These are phyloP conservation scores for Coccinonectria pachysandricola DNA, from an alignment of 2,329 filamentous ascomycete species.

Conservation along the genomic window DNA sequence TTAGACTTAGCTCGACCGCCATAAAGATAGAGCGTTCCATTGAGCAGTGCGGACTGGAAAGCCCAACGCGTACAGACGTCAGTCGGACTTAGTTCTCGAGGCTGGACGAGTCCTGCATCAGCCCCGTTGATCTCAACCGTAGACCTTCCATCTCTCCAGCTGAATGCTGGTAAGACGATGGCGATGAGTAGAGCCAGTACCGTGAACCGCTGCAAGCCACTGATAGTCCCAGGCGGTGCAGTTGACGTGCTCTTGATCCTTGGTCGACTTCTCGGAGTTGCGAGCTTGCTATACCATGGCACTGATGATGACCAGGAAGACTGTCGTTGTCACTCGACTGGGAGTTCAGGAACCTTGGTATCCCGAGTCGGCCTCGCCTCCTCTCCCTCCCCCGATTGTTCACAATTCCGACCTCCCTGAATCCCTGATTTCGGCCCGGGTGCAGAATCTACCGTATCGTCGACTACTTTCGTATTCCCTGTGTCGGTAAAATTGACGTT, in stretches of 20 bases:
- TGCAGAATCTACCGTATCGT: no score
- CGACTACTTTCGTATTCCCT: constrained; percentile 22
- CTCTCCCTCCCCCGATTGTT: constrained; percentile 2
- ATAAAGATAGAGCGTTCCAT: constrained; percentile 68
- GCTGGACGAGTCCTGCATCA: constrained; percentile 34
- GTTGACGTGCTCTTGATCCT: constrained; percentile 33
- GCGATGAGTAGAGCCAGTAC: constrained; percentile 41
- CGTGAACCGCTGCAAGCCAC: constrained; percentile 33
- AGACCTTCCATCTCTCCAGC: constrained; percentile 28
- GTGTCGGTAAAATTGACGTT: constrained; percentile 10
- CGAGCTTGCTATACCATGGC: constrained; percentile 35
- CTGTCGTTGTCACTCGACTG: constrained; percentile 7
- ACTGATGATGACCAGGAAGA: constrained; percentile 14
- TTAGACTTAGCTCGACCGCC: constrained; percentile 55
- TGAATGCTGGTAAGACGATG: constrained; percentile 37
- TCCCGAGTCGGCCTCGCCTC: constrained; percentile 3
- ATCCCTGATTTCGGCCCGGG: no score
- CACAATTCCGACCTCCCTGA: no score
- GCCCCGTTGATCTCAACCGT: constrained; percentile 32
- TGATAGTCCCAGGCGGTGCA: constrained; percentile 30
- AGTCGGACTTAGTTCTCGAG: constrained; percentile 17
- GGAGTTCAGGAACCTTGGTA: constrained; percentile 1
- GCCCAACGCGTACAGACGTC: constrained; percentile 56
- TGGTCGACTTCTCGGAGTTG: constrained; percentile 28
- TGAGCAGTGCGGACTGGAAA: constrained; percentile 58